Evolutionary conservation across 495 filamentous ascomycete genomes (phyloP), one percentile per base, ranked within the genome.

Genomic region (Hyaloscypha hepaticicola): DNA sequence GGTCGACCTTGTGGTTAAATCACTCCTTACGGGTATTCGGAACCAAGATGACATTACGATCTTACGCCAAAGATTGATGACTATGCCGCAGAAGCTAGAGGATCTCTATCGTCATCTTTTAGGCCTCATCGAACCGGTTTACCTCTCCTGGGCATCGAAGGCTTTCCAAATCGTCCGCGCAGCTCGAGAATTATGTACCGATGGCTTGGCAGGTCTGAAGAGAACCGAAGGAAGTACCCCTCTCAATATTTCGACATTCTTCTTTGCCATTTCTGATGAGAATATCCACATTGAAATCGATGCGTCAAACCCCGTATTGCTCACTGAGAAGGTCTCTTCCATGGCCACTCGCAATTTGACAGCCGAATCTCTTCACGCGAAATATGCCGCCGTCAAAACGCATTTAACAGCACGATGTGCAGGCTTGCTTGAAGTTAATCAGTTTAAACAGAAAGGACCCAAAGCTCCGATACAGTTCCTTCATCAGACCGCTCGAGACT

Each of bases 1-100:
- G 73, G 69, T 76, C 3, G 33, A 67, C 0, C 65, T 78, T 12
- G 76, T 69, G 12, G 58, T 60, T 9, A 60, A 31, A 22, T 61
- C 58, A n/a, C 53, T 69, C 1, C 27, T 69, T 9, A 24, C 26
- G 8, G 63, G 67, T 22, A 31, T 66, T 11, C 41, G 53, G 7
- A 55, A 65, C 41, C 21, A 26, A 11, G 67, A 69, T 60, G 9
- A 8, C 2, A 55, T 66, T 1, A 2, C 22, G 11, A 63, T 63
- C 25, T 31, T 69, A 1, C 27, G 28, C n/a, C 12, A 1, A n/a
- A 29, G 63, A 48, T 29, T 69, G 12, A 11, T 25, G 2, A 0
- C 3, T 31, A 4, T 66, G 14, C 67, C 67, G 2, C 31, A 7
- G 19, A 58, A 65, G 12, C 25, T 69, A 29, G 63, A 65, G 19